Percentiles rank a stretch among this genome's conserved stretches.
These are phyloP conservation scores for Penicillium roqueforti DNA, from an alignment of 495 filamentous ascomycete species.

Conservation along the genomic window DNA sequence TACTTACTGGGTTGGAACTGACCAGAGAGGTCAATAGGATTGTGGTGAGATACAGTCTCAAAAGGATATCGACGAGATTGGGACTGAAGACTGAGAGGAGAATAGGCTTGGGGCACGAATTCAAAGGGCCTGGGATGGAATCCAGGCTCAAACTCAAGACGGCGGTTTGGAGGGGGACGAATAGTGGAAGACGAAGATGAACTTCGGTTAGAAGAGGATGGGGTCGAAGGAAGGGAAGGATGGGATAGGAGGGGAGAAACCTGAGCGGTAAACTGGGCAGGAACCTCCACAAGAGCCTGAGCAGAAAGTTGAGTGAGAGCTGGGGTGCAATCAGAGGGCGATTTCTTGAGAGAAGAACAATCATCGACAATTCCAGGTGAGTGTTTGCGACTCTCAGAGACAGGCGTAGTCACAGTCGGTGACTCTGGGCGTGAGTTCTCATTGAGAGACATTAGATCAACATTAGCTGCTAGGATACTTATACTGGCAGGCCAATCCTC, in stretches of 20 bases:
- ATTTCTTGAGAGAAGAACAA: not conserved
- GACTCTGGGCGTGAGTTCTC: not conserved
- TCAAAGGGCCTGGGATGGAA: not conserved
- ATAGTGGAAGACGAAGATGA: not conserved
- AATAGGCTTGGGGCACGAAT: not conserved
- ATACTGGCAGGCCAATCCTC: not conserved
- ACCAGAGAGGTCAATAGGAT: not conserved
- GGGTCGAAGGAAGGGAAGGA: not conserved
- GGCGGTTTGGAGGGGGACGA: not conserved
- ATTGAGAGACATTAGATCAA: not conserved
- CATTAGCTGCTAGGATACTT: not conserved
- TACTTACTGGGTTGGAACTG: not conserved
- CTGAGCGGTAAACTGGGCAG: not conserved
- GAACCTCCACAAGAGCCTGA: not conserved
- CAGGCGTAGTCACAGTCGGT: not conserved
- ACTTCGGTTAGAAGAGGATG: not conserved
- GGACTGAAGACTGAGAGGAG: not conserved
- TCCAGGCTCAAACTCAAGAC: not conserved
- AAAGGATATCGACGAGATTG: not conserved
- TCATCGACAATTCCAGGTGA: not conserved
- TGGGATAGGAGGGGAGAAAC: too few relatives aligned
- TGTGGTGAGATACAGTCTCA: not conserved
- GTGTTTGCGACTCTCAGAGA: not conserved
- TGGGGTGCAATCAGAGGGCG: not conserved
- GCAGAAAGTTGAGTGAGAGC: not conserved